Base-by-base conservation (phyloP, 169 alveolate genomes). In the Babesia ovis region DNA sequence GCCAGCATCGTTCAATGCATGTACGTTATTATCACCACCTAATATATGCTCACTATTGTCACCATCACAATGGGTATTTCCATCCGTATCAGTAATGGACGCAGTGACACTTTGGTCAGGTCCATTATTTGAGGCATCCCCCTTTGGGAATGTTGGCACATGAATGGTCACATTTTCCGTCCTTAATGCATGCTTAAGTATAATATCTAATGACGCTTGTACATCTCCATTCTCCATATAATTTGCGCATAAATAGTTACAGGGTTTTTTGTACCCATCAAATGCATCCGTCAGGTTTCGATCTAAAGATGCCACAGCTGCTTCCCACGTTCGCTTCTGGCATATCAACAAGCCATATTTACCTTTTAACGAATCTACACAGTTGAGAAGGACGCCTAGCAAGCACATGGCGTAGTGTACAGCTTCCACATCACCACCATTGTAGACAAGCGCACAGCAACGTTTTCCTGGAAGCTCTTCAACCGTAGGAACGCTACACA, bases 381-480 rank as follows among this genome's bases (percentile, higher is more conserved):
- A 59, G 76, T 41, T 50, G 45, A 74, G 57, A 31, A 74, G 39
- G 18, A 58, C 25, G 46, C 74, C 59, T 32, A 74, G 27, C 68
- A 74, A 41, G 37, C 29, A 39, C 35, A 74, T 25, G 14, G 84
- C 66, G 45, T 74, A 60, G 0, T 16, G 57, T 45, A 74, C 76
- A 16, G 59, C 59, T 34, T 43, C 37, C 29, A 54, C 39, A 35
- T 60, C 60, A 57, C 27, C 48, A 41, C 67, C 75, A n/a, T 43
- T 25, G 62, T 46, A 50, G 59, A 64, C 74, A 46, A 64, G 59
- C 48, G 74, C 74, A 42, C 74, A 64, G 35, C 55, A 43, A 35
- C 74, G 59, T 48, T 48, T 20, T 5, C 12, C 32, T 5, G 56
- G n/a, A 9, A 14, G 14, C n/a, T 9, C 8, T 39, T 39, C 46